Evolutionary conservation across 2,329 filamentous ascomycete species (phyloP), one percentile per base, ranked within the genome.

Genomic region (Lizonia empirigonia): DNA sequence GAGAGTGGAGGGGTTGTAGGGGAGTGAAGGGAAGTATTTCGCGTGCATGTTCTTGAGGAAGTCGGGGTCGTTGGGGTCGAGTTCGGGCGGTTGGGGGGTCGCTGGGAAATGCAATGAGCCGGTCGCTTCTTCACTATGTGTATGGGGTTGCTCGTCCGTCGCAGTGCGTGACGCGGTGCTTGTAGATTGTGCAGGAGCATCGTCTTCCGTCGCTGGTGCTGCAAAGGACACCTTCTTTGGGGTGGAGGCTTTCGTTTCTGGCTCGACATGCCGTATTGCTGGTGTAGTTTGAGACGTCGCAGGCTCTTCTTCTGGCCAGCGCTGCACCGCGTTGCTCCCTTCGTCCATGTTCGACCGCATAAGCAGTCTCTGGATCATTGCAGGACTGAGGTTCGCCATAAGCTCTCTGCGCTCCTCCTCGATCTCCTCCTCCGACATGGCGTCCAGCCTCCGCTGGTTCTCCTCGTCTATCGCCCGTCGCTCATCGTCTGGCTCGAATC

Each of bases 1-100:
- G 4, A 97, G 84, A 44, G 90, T 88, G 51, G 87, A 86, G 0
- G 92, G 91, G 72, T 97, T 90, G 46, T 91, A 85, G 2, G 92
- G 85, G 1, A 96, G 86, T 56, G 86, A 84, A 10, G 94, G 92
- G 74, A 97, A 99, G 81, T 96, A 99, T 73, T 97, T 96, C 18
- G 85, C 77, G 78, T 96, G 92, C 5, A 99, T 84, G 49, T 90
- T 87, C 37, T 84, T 76, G 50, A 97, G 85, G 76, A 97, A 97
- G 67, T 90, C 81, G 0, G 90, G 87, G 52, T 92, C 90, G 29
- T 84, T 79, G 0, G 92, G 91, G 70, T 97, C 90, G 57, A 97
- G 87, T 52, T 91, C 87, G 9, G 89, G 88, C 2, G 81, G 79
- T 62, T 71, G 79, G 27, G 62, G 76, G 58, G 60, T 76, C 59